Evolutionary conservation across 2,329 filamentous ascomycete species (phyloP).

Genomic region (Zalaria sp.): DNA sequence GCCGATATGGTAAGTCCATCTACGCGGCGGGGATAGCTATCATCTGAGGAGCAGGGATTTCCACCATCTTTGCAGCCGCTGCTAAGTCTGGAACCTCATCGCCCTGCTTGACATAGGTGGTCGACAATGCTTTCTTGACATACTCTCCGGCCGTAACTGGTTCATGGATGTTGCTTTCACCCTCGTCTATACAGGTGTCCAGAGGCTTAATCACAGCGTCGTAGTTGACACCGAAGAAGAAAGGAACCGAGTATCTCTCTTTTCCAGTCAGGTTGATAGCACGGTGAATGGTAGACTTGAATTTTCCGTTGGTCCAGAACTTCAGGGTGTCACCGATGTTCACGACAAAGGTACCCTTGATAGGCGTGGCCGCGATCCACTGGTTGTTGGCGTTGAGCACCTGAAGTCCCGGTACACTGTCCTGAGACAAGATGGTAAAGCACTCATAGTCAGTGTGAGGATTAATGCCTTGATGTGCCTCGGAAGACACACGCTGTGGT

Average conservation of each 20-base stretch:
- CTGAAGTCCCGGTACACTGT: conserved; percentile 25
- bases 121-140: neutral
- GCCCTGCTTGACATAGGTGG: too few species aligned
- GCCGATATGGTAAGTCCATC: too few species aligned
- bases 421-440: conserved; percentile 31
- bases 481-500: conserved; percentile 6
- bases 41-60: too few species aligned
- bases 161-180: neutral
- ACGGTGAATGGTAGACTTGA: conserved; percentile 40
- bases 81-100: too few species aligned
- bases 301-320: conserved; percentile 37
- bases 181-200: conserved; percentile 12
- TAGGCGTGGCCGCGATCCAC: conserved; percentile 29
- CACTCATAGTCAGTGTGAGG: conserved; percentile 31
- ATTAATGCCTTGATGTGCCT: conserved; percentile 23
- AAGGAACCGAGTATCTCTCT: conserved; percentile 42
- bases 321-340: conserved; percentile 34
- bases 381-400: conserved; percentile 22
- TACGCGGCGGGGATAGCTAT: too few species aligned
- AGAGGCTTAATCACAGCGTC: conserved; percentile 22
- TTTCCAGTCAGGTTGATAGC: conserved; percentile 38
- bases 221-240: conserved; percentile 42
- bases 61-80: too few species aligned
- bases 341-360: conserved; percentile 31
- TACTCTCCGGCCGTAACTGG: neutral